Evolutionary conservation across 2,329 filamentous ascomycete species (phyloP).

Genomic region (Graphilbum ipis-grandicollis): DNA sequence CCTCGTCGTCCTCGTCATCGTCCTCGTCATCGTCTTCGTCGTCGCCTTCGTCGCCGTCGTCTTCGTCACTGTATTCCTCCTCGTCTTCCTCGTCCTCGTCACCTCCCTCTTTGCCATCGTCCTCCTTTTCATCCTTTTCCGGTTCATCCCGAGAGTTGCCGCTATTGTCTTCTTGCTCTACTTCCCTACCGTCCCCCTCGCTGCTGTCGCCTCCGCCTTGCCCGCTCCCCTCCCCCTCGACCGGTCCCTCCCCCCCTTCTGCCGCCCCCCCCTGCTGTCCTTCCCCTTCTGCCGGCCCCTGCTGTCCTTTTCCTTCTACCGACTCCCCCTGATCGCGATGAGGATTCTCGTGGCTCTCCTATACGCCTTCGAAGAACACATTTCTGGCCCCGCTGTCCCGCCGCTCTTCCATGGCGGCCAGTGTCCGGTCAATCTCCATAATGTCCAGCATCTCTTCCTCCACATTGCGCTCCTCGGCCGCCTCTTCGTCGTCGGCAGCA

Average conservation of each 20-base stretch:
- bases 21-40: background rate
- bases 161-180: too few relatives aligned
- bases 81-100: background rate
- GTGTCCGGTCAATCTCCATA: slow-evolving; percentile 44
- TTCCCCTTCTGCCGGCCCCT: too few relatives aligned
- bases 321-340: background rate
- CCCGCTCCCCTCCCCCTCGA: background rate
- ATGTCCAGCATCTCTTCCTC: slow-evolving; percentile 47
- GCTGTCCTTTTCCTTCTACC: too few relatives aligned
- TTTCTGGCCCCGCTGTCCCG: slow-evolving; percentile 21
- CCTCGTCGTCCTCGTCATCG: background rate
- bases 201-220: too few relatives aligned
- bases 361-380: slow-evolving; percentile 11
- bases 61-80: background rate
- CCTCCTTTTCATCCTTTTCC: background rate
- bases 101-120: background rate
- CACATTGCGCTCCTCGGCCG: slow-evolving; percentile 30
- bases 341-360: background rate
- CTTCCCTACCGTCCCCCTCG: background rate
- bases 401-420: slow-evolving; percentile 35
- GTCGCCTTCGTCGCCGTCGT: background rate
- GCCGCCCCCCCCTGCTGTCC: too few relatives aligned
- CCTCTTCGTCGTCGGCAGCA: slow-evolving; percentile 27
- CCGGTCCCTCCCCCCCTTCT: too few relatives aligned
- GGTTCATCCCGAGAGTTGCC: background rate